Evolutionary conservation across 331 rosid species (phyloP), one percentile per base, ranked within the genome.

Genomic region (Rosa hybrid): DNA sequence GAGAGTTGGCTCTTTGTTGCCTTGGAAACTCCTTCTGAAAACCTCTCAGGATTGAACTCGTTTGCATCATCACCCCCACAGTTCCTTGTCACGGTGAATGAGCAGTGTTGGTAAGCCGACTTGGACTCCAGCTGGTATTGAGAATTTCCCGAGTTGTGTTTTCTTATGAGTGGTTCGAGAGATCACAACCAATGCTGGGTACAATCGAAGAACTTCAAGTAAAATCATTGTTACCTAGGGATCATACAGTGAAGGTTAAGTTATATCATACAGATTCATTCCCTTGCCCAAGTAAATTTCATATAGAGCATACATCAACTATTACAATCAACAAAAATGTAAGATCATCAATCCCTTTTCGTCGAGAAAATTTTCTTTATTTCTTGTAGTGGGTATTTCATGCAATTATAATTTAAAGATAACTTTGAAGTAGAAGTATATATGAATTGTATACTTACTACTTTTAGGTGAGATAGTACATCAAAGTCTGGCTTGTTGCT

Each of bases 1-100:
- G 68, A 25, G 7, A 42, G 14, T 75, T 49, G 78, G 45, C 84
- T 76, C 23, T 81, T 88, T 0, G 88, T 83, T 17, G 88, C 92
- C 56, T 82, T 85, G 3, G 80, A 74, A 42, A 87, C 49, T 72
- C 91, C 90, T 70, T 81, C 83, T 0, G 71, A 49, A 69, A 89
- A 89, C 38, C 90, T 83, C 16, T 83, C 76, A 17, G 92, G 90
- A 0, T 87, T 89, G 82, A 89, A 89, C 51, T 87, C 89, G 0
- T 48, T 51, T 6, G 87, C 89, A 71, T 87, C 89, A 17, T 87
- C 80, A 12, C 27, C 92, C 92, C 90, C 89, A 89, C 0, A 83
- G 5, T 7, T 87, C 79, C n/a, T 20, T 18, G 65, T 83, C 88
- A 0, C 60, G 85, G 17, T 87, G 38, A 34, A 34, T 34, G 4